Evolutionary conservation across 345 rosid genomes (phyloP), one percentile per base, ranked within the genome.

Genomic region (Sisymbrium altissimum): DNA sequence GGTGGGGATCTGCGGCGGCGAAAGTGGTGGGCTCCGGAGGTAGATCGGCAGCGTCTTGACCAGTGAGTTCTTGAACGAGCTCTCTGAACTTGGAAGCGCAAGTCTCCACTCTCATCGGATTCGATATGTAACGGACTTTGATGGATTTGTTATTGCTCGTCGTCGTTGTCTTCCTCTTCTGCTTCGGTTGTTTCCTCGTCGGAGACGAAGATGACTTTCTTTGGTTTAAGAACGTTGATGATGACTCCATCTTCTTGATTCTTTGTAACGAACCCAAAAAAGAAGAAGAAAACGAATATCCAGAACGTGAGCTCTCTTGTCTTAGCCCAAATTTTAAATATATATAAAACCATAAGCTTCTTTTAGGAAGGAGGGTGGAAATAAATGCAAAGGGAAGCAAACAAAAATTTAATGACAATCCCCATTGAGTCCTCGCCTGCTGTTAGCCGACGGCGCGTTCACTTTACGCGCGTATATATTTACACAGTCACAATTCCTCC

Each of bases 21-120:
- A 60, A 72, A 66, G 70, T 45, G 18, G 74, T 52, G 6, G 71
- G 46, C 21, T 55, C 66, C 7, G 21, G 40, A 25, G 81, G 74
- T 43, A 68, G 39, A 15, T 93, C 93, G 4, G 69, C 69, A 4
- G 98, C 91, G 74, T 88, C 86, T 63, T 88, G 86, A 0, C 97
- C 96, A 10, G 97, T 92, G 70, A 92, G 97, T 68, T 90, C 88
- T 73, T 92, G 96, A 38, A 92, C 97, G 11, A 87, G 80, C 66
- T 88, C 92, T 75, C 97, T 83, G 35, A 92, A 92, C 36, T 87
- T 73, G 0, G 97, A 83, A 3, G 97, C 91, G 12, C 88, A 83
- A 14, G 90, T 86, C 64, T 82, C 73, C 4, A 92, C 83, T 83
- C 85, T 89, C 92, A 92, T 83, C 5, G 97, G 96, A 56, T 79